Percentiles rank a stretch among this genome's conserved stretches.
Conservation (phyloP, 2,329 filamentous ascomycete genomes). For the Calonectria naviculata region DNA sequence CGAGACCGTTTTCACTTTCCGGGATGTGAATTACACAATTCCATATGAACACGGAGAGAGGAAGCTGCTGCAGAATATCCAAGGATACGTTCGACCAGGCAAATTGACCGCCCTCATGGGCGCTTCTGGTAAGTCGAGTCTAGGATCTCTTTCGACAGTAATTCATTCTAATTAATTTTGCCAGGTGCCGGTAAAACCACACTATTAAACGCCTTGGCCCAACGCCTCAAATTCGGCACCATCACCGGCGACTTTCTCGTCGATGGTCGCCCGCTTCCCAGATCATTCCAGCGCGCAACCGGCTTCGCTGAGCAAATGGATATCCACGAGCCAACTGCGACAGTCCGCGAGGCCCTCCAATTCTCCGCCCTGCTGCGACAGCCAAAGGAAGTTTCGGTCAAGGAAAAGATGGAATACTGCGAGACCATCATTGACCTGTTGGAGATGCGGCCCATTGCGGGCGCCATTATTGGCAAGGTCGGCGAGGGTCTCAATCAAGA, state of each 20-base stretch:
- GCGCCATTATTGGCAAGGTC: slow-evolving; percentile 69
- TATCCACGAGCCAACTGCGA: slow-evolving; percentile 73
- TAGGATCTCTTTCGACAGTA: background rate
- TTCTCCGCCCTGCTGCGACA: slow-evolving; percentile 76
- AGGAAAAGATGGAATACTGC: slow-evolving; percentile 76
- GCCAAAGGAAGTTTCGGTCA: slow-evolving; percentile 62
- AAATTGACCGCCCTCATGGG: slow-evolving; percentile 85
- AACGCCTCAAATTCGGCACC: slow-evolving; percentile 80
- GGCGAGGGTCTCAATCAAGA: slow-evolving; percentile 71
- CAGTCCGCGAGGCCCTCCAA: slow-evolving; percentile 72
- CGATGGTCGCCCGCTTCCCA: slow-evolving; percentile 77
- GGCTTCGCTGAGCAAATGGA: slow-evolving; percentile 76
- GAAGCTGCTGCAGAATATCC: slow-evolving; percentile 78
- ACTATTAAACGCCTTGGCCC: slow-evolving; percentile 78
- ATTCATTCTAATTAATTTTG: background rate
- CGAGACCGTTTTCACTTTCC: slow-evolving; percentile 67
- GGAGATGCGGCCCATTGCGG: slow-evolving; percentile 75
- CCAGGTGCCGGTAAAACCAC: slow-evolving; percentile 76
- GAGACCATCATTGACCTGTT: slow-evolving; percentile 76
- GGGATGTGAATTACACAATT: slow-evolving; percentile 61
- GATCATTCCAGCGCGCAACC: slow-evolving; percentile 83
- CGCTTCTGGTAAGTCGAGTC: slow-evolving; percentile 51
- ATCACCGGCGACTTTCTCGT: slow-evolving; percentile 84
- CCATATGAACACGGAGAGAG: slow-evolving; percentile 71
- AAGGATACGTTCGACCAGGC: slow-evolving; percentile 87